Conservation (phyloP, 2,329 filamentous ascomycete species). For the Botrytis hyacinthi region DNA sequence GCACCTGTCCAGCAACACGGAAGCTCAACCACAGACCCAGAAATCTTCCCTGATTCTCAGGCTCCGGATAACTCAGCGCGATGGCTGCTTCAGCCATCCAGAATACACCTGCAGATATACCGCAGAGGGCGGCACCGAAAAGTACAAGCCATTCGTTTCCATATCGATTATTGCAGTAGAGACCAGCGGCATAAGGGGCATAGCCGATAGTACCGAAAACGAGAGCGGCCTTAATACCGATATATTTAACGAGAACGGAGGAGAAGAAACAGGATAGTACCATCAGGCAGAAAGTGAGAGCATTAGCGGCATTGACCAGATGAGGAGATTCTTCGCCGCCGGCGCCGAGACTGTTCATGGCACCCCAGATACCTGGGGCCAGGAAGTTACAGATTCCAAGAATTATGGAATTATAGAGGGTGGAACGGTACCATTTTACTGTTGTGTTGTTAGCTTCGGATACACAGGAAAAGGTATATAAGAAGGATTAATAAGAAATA, state of each 20-base stretch:
- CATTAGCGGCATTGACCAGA: slow-evolving; percentile 66
- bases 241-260: slow-evolving; percentile 60
- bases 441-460: background rate
- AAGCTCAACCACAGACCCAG: slow-evolving; percentile 66
- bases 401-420: slow-evolving; percentile 70
- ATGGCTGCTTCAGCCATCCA: slow-evolving; percentile 76
- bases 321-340: slow-evolving; percentile 64
- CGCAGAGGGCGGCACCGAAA: slow-evolving; percentile 45
- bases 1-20: slow-evolving; percentile 61
- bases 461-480: background rate
- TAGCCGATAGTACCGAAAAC: slow-evolving; percentile 73
- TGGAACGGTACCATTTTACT: slow-evolving; percentile 65
- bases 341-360: slow-evolving; percentile 71
- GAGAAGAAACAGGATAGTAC: slow-evolving; percentile 67
- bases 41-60: slow-evolving; percentile 62
- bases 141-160: slow-evolving; percentile 67
- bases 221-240: slow-evolving; percentile 69
- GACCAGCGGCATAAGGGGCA: slow-evolving; percentile 66
- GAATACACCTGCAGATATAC: slow-evolving; percentile 60
- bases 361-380: slow-evolving; percentile 69
- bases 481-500: slow-evolving; percentile 3
- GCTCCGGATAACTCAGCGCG: slow-evolving; percentile 69
- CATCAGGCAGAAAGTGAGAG: slow-evolving; percentile 71
- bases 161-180: slow-evolving; percentile 71
- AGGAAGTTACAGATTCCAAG: slow-evolving; percentile 69